Evolutionary conservation across 768 basidiomycete species (phyloP).

Genomic region (Phylloporus scabripes): DNA sequence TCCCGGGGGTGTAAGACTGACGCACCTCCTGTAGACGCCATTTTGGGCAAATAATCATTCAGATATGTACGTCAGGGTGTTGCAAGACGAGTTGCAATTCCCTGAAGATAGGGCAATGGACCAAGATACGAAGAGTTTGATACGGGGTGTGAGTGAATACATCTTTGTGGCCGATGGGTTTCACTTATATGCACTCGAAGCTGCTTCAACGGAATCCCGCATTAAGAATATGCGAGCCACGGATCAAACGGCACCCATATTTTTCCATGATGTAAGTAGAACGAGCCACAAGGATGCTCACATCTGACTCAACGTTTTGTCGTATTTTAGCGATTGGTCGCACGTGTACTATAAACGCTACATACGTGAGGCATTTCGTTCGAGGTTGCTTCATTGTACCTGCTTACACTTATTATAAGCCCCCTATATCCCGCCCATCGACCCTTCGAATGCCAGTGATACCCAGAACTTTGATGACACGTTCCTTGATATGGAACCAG

Average conservation of each 20-base stretch:
- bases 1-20: constrained; percentile 15
- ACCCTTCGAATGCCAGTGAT: constrained; percentile 88
- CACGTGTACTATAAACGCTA: constrained; percentile 93
- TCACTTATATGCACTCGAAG: constrained; percentile 36
- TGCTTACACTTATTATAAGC: constrained; percentile 41
- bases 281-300: constrained; percentile 2
- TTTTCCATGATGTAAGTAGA: constrained; percentile 83
- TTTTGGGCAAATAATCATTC: constrained; percentile 91
- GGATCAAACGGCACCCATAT: constrained; percentile 92
- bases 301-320: constrained; percentile 14
- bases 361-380: constrained; percentile 58
- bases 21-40: constrained; percentile 55
- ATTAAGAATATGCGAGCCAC: constrained; percentile 85
- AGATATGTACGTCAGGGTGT: constrained; percentile 90
- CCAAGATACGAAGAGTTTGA: constrained; percentile 89
- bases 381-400: constrained; percentile 2
- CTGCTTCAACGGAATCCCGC: constrained; percentile 90
- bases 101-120: constrained; percentile 91
- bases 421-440: constrained; percentile 89
- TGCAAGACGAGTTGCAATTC: constrained; percentile 87
- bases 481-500: constrained; percentile 93
- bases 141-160: constrained; percentile 72
- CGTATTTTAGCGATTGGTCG: constrained; percentile 70
- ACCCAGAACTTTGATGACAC: constrained; percentile 97
- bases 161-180: not conserved